Base-by-base conservation (phyloP, 257 asterid species). In the Petrea volubilis region DNA sequence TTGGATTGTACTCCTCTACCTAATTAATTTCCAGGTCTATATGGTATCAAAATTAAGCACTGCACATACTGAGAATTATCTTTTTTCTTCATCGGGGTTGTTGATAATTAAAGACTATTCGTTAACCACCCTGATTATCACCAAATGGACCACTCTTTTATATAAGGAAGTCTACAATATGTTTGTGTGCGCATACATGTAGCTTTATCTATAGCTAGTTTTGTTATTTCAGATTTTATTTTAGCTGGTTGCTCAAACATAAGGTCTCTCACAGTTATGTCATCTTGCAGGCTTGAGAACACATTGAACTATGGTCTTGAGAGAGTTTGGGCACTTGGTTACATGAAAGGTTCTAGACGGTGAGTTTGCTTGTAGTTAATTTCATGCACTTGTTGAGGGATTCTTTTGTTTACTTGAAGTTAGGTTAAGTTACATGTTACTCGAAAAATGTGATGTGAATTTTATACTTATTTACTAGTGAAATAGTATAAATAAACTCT, bases 291-390 rank as follows among this genome's bases (percentile, higher is more conserved):
- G 78, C 93, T 90, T 62, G 99, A 95, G 77, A 90, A 92, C 82
- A 95, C 99, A 6, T 74, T 95, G 83, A 92, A 95, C 78, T 95
- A 95, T 88, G 96, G 97, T 28, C 95, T 95, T 82, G 98, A 95
- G 81, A 87, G 99, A 82, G 99, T 95, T 79, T 95, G 99, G 99
- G 90, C 99, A 6, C 72, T 92, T 74, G 95, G 98, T 68, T 92
- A 81, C 93, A 84, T 90, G 77, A 92, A 82, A 85, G 86, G 98
- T 76, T 95, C 99, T 38, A 83, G 99, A 68, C 75, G 98, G 99
- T 92, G 82, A 79, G 89, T 68, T 65, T 36, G 36, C 66, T 44
- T 64, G 61, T 31, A 15, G 49, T 66, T 77, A 23, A 51, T 40
- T 41, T 53, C 13, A 58, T 27, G 49, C 71, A 67, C 62, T 76